These are phyloP conservation scores for Venturiaceae sp. DNA, from an alignment of 2,329 filamentous ascomycete genomes.

Conservation along the genomic window DNA sequence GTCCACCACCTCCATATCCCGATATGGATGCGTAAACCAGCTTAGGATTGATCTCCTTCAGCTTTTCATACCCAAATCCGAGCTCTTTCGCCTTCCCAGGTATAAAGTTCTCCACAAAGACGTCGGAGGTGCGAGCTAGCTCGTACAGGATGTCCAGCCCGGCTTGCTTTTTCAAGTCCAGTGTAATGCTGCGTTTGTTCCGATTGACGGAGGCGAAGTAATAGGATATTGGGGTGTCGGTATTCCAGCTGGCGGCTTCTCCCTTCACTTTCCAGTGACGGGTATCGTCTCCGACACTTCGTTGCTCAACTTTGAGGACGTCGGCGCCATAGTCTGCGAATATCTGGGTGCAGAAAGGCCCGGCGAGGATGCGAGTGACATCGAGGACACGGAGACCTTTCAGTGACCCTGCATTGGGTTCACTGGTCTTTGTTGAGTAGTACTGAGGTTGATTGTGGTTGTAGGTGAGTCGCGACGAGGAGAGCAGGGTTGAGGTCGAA, in stretches of 20 bases:
- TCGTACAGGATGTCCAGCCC: slow-evolving; percentile 23
- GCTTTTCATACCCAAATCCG: slow-evolving; percentile 28
- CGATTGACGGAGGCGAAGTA: slow-evolving; percentile 36
- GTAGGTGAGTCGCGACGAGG: background rate
- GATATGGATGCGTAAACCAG: slow-evolving; percentile 35
- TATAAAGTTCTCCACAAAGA: slow-evolving; percentile 35
- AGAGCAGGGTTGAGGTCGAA: background rate
- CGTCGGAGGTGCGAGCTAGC: slow-evolving; percentile 27
- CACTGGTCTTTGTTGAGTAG: background rate
- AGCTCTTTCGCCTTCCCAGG: slow-evolving; percentile 32
- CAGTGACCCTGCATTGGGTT: background rate
- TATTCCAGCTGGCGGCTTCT: slow-evolving; percentile 18
- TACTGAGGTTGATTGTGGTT: background rate
- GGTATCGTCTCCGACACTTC: slow-evolving; percentile 19
- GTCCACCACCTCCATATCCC: slow-evolving; percentile 32
- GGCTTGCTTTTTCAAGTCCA: slow-evolving; percentile 29
- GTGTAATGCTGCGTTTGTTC: slow-evolving; percentile 32
- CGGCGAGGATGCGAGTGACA: slow-evolving; percentile 4
- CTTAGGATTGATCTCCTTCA: slow-evolving; percentile 26
- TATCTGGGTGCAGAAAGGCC: slow-evolving; percentile 11
- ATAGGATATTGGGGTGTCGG: slow-evolving; percentile 25
- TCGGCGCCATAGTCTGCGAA: slow-evolving; percentile 12
- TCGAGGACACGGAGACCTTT: background rate
- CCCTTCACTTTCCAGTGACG: slow-evolving; percentile 20
- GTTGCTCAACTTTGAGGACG: slow-evolving; percentile 34